Percentiles rank a stretch among this genome's conserved stretches.
Evolutionary conservation across 371 early-diverging fungal genomes (phyloP).

Genomic region (Mucor circinelloides): DNA sequence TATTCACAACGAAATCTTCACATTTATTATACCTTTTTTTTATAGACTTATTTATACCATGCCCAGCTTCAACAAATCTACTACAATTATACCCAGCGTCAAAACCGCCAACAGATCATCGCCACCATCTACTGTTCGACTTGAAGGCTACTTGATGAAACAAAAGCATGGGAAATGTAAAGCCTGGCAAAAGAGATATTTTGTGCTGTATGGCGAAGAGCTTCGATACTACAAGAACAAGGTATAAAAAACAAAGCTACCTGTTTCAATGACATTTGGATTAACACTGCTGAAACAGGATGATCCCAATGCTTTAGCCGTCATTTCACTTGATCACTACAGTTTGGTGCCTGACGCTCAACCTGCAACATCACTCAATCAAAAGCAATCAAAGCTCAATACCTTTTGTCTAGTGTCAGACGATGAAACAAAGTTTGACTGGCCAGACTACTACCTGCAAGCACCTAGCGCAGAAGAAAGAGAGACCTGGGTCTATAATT

Average conservation of each 20-base stretch:
- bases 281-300: slow-evolving; percentile 14
- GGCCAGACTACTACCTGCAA: slow-evolving; percentile 42
- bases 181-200: slow-evolving; percentile 25
- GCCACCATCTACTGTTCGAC: slow-evolving; percentile 8
- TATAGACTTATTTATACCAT: not conserved
- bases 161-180: slow-evolving; percentile 45
- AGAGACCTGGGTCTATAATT: slow-evolving; percentile 27
- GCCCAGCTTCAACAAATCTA: not conserved
- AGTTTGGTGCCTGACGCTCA: slow-evolving; percentile 21
- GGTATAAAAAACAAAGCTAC: slow-evolving; percentile 5
- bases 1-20: not conserved
- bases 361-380: slow-evolving; percentile 8
- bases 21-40: not conserved
- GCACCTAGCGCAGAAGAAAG: slow-evolving; percentile 30
- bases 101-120: slow-evolving; percentile 11
- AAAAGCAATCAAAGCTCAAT: slow-evolving; percentile 13
- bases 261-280: not conserved
- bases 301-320: slow-evolving; percentile 29
- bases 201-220: slow-evolving; percentile 20
- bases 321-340: slow-evolving; percentile 38
- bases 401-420: slow-evolving; percentile 39
- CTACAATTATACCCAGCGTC: slow-evolving; percentile 14
- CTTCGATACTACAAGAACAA: slow-evolving; percentile 21
- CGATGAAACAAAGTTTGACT: slow-evolving; percentile 27
- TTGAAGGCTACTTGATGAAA: slow-evolving; percentile 43